Conservation (phyloP, 2,329 filamentous ascomycete species). For the Paecilomyces fulvus region DNA sequence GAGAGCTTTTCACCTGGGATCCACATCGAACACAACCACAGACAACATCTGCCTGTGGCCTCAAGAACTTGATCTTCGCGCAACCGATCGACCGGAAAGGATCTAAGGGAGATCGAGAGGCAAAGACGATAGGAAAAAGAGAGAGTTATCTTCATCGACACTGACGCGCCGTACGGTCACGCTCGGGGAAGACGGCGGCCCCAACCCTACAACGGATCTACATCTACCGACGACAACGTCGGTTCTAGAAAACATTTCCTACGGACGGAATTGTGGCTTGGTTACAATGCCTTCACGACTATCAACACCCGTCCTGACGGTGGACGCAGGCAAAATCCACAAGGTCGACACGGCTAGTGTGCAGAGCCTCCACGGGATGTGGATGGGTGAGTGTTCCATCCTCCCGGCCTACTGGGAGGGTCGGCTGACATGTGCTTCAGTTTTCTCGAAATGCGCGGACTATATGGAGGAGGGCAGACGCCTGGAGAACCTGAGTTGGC, state of each 20-base stretch:
- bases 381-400: constrained; percentile 64
- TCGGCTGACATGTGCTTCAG: constrained; percentile 37
- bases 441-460: constrained; percentile 90
- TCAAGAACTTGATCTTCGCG: not conserved
- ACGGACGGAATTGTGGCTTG: constrained; percentile 16
- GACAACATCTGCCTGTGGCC: not conserved
- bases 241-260: constrained; percentile 2
- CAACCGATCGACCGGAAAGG: not conserved
- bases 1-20: not conserved
- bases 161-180: constrained; percentile 34
- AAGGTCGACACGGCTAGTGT: constrained; percentile 90
- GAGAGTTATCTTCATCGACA: constrained; percentile 11
- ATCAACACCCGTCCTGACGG: constrained; percentile 77
- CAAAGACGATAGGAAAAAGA: constrained; percentile 6
- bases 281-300: constrained; percentile 70
- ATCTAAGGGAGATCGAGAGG: constrained; percentile 4
- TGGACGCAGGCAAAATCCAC: constrained; percentile 86
- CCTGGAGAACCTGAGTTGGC: constrained; percentile 92
- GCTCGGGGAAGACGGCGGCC: constrained; percentile 36
- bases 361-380: constrained; percentile 92
- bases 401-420: constrained; percentile 2
- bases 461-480: constrained; percentile 87
- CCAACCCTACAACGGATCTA: constrained; percentile 20
- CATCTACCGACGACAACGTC: not conserved
- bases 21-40: not conserved